Evolutionary conservation across 148 eudicot species (phyloP).

Genomic region (Arctostaphylos glauca): DNA sequence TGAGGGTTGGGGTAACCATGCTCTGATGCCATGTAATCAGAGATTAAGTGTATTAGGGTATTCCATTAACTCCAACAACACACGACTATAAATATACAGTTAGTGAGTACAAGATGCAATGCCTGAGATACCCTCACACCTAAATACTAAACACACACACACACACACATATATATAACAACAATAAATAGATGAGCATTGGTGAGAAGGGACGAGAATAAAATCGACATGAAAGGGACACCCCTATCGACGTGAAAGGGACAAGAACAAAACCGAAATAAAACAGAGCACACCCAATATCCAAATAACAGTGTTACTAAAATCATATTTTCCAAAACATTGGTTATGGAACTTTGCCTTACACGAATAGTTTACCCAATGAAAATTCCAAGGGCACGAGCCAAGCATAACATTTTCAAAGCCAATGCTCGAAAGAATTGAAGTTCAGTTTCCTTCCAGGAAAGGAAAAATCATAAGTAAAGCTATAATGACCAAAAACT

Average conservation of each 20-base stretch:
- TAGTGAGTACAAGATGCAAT: no score
- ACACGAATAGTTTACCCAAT: not conserved
- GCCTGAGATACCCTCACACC: no score
- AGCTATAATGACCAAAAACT: not conserved
- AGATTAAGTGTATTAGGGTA: no score
- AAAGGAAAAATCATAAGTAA: not conserved
- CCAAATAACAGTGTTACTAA: not conserved
- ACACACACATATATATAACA: no score
- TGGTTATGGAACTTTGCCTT: not conserved
- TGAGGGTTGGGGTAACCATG: no score
- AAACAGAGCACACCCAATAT: not conserved
- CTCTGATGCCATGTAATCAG: no score
- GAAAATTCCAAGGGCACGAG: not conserved
- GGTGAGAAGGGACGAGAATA: no score
- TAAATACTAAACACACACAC: no score
- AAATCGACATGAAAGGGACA: not conserved
- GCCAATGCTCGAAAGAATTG: not conserved
- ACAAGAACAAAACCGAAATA: not conserved
- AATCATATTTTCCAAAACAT: not conserved
- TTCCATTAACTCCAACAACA: no score
- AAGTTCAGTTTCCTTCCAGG: not conserved
- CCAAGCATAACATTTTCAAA: not conserved
- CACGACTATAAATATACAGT: no score
- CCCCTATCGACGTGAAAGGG: not conserved
- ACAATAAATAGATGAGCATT: no score